Percentiles rank a stretch among this genome's conserved stretches.
Evolutionary conservation across 768 basidiomycete species (phyloP).

Genomic region (Leccinum variicolor): DNA sequence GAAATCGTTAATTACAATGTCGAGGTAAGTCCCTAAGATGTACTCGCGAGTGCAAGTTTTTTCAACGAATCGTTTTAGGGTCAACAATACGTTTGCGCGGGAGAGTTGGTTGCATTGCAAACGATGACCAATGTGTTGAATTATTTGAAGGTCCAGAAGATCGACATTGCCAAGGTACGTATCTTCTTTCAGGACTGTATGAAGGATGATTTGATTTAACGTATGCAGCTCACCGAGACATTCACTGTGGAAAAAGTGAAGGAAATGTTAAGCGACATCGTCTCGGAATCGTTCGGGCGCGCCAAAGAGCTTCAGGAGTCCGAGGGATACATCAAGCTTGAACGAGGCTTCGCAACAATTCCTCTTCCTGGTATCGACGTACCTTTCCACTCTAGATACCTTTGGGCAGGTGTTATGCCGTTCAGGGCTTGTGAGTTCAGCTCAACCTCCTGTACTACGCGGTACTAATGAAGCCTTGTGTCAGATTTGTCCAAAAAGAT

Average conservation of each 20-base stretch:
- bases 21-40: constrained; percentile 49
- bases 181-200: neutral
- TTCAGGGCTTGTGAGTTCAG: constrained; percentile 87
- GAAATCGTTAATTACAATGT: constrained; percentile 98
- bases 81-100: constrained; percentile 99
- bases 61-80: constrained; percentile 50
- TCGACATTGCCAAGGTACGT: constrained; percentile 82
- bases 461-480: neutral
- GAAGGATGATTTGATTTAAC: neutral
- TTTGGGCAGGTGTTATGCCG: constrained; percentile 98
- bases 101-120: constrained; percentile 90
- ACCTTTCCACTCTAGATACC: constrained; percentile 98
- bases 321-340: constrained; percentile 89
- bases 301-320: constrained; percentile 75
- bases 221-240: constrained; percentile 72
- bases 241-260: constrained; percentile 92
- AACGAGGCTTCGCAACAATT: constrained; percentile 95
- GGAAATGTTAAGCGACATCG: constrained; percentile 92
- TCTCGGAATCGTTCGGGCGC: constrained; percentile 73
- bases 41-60: neutral
- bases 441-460: neutral
- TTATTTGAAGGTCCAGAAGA: constrained; percentile 94
- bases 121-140: constrained; percentile 96
- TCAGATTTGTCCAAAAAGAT: constrained; percentile 97
- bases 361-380: constrained; percentile 97